Evolutionary conservation across 306 rosid species (phyloP).

Genomic region (Amphicarpaea edgeworthii): DNA sequence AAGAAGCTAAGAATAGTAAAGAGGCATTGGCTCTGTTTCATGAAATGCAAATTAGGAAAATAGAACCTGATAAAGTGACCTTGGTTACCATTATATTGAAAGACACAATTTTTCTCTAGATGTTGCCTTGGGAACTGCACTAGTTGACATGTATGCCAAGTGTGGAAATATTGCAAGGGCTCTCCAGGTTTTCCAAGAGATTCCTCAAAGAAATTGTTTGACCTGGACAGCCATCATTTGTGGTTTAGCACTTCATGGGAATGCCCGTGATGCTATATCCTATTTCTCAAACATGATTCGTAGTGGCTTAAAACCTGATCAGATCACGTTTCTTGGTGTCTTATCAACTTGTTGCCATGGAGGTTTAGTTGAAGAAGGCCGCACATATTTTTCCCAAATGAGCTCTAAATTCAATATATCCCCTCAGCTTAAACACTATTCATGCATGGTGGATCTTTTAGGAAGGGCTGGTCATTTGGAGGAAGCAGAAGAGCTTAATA

Average conservation of each 20-base stretch:
- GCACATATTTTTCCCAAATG: slow-evolving; percentile 70
- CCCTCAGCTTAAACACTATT: slow-evolving; percentile 74
- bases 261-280: slow-evolving; percentile 62
- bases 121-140: slow-evolving; percentile 81
- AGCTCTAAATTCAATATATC: slow-evolving; percentile 51
- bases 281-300: slow-evolving; percentile 73
- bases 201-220: slow-evolving; percentile 73
- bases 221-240: slow-evolving; percentile 90
- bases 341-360: slow-evolving; percentile 91
- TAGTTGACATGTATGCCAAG: slow-evolving; percentile 87
- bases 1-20: slow-evolving; percentile 71
- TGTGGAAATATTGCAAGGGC: slow-evolving; percentile 82
- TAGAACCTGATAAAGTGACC: slow-evolving; percentile 77
- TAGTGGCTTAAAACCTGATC: slow-evolving; percentile 74
- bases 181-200: slow-evolving; percentile 68
- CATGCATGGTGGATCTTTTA: slow-evolving; percentile 90
- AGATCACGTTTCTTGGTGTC: slow-evolving; percentile 84
- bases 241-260: slow-evolving; percentile 82
- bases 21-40: slow-evolving; percentile 82
- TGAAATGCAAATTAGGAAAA: slow-evolving; percentile 73
- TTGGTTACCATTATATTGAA: slow-evolving; percentile 67
- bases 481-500: slow-evolving; percentile 76
- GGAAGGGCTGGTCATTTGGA: slow-evolving; percentile 83
- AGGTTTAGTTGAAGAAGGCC: slow-evolving; percentile 82
- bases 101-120: slow-evolving; percentile 55